phyloP scores from a whole-genome alignment of 2,329 filamentous ascomycete genomes.

The Rachicladosporium sp. region DNA sequence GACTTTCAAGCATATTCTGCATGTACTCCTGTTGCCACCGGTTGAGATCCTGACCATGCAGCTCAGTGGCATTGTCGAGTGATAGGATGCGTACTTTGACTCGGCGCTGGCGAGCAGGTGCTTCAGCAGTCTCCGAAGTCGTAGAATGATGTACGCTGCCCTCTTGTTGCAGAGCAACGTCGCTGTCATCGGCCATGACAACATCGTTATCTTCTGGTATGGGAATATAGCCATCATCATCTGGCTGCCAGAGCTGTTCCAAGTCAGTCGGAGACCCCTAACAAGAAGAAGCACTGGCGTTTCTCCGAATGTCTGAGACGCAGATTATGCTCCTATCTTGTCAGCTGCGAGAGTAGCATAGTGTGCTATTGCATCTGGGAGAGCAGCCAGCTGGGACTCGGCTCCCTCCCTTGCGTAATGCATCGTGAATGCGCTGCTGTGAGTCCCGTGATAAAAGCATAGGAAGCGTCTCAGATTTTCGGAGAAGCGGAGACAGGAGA shows the following conservation, averaged over 20 bases:
- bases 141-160: constrained; percentile 1
- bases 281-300: too few species aligned
- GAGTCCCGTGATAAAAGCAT: too few species aligned
- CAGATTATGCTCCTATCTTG: too few species aligned
- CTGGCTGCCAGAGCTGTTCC: constrained; percentile 6
- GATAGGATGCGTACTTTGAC: constrained; percentile 28
- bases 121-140: constrained; percentile 26
- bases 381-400: too few species aligned
- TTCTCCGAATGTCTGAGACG: too few species aligned
- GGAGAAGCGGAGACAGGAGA: too few species aligned
- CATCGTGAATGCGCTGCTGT: too few species aligned
- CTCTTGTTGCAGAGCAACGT: constrained; percentile 6
- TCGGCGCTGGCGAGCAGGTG: constrained; percentile 29
- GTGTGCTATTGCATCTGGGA: too few species aligned
- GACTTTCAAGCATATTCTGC: constrained; percentile 44
- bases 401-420: too few species aligned
- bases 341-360: too few species aligned
- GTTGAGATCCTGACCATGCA: constrained; percentile 44
- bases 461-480: too few species aligned
- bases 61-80: constrained; percentile 37
- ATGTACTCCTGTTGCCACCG: constrained; percentile 49
- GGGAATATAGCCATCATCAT: constrained; percentile 23
- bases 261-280: constrained; percentile 1
- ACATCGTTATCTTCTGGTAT: constrained; percentile 11
- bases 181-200: constrained; percentile 11